A percentile compares a stretch with the other conserved stretches of the same genome.
Conservation (phyloP, 768 basidiomycete species). For the Tylopilus plumbeoviolaceoides region DNA sequence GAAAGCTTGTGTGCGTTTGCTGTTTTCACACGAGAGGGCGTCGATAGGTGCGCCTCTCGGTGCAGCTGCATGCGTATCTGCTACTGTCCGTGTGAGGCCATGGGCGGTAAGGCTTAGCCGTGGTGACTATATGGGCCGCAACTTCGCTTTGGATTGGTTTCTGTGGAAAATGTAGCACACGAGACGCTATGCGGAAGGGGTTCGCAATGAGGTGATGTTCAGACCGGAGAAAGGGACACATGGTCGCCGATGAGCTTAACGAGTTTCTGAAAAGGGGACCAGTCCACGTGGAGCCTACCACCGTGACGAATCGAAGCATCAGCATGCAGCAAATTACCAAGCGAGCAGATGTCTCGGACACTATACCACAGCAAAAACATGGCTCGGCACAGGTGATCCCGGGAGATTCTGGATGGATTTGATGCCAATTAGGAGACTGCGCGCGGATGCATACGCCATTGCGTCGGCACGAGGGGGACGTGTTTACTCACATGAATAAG, state of each 20-base stretch:
- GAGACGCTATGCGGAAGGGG: too few relatives aligned
- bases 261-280: not conserved
- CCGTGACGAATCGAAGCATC: not conserved
- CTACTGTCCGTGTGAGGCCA: not conserved
- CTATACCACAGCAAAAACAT: not conserved
- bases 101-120: not conserved
- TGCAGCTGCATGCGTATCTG: not conserved
- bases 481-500: too few relatives aligned
- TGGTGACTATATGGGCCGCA: not conserved
- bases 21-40: not conserved
- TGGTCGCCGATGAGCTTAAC: not conserved
- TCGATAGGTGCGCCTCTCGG: not conserved
- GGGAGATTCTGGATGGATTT: too few relatives aligned
- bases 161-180: not conserved
- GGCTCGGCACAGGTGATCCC: not conserved
- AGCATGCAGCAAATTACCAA: not conserved
- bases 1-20: constrained; percentile 10
- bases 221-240: not conserved
- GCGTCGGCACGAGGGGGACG: not conserved
- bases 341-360: not conserved
- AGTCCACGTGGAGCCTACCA: constrained; percentile 3
- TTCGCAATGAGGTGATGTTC: not conserved
- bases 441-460: not conserved
- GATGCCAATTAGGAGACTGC: not conserved
- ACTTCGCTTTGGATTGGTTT: not conserved